Evolutionary conservation across 495 filamentous ascomycete genomes (phyloP).

Genomic region (Parathielavia hyrcaniae): DNA sequence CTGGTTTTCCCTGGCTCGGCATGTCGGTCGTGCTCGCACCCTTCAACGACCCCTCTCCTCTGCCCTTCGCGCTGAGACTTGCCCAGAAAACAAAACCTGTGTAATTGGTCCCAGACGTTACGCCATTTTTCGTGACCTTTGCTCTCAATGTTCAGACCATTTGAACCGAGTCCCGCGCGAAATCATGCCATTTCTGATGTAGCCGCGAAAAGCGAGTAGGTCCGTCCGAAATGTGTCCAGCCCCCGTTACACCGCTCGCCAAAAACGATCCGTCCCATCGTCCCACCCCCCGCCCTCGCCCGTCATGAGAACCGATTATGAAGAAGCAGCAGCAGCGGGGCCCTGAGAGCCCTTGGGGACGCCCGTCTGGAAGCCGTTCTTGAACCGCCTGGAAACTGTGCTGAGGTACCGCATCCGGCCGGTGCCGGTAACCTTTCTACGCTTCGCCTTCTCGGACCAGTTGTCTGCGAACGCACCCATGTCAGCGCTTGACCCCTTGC

Average conservation of each 20-base stretch:
- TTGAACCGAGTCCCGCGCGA: conserved; percentile 30
- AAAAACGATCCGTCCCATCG: conserved; percentile 28
- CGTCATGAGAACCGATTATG: conserved; percentile 20
- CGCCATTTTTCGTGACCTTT: conserved; percentile 34
- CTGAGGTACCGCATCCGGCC: conserved; percentile 91
- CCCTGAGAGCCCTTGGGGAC: conserved; percentile 79
- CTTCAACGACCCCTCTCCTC: neutral
- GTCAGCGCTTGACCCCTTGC: conserved; percentile 18
- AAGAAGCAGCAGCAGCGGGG: conserved; percentile 32
- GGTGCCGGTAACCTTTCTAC: conserved; percentile 97
- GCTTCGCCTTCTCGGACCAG: conserved; percentile 99
- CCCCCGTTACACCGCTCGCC: conserved; percentile 32
- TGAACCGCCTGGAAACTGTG: conserved; percentile 80
- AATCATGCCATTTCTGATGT: conserved; percentile 30
- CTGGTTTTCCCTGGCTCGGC: neutral
- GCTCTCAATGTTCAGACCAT: conserved; percentile 29
- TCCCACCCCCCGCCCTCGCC: conserved; percentile 23
- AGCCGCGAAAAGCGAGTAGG: conserved; percentile 28
- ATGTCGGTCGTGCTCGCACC: conserved; percentile 3
- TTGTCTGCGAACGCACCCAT: conserved; percentile 59
- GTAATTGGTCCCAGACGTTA: conserved; percentile 25
- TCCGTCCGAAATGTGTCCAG: conserved; percentile 28
- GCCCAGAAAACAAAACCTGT: conserved; percentile 10
- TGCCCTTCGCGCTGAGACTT: conserved; percentile 10
- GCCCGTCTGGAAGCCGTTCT: conserved; percentile 93